Base-by-base conservation (phyloP, 441 rosid genomes). In the Aquilaria agallochum region DNA sequence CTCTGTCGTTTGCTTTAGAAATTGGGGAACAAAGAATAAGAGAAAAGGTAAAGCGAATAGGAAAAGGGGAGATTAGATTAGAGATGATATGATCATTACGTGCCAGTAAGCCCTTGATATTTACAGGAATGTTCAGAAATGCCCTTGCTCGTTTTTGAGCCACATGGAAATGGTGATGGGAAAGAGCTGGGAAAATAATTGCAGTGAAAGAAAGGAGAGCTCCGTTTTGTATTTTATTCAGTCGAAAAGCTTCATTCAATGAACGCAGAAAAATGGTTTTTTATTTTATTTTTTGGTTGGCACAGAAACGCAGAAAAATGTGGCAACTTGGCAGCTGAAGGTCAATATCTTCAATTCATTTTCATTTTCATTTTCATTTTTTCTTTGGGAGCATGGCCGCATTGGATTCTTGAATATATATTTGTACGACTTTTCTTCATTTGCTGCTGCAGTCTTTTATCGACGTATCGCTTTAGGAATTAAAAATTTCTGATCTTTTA, bases 361-460 rank as follows among this genome's bases (percentile, higher is more conserved):
- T 40, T 40, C 1, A 5, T 15, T 3, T 40, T 40, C 9, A 15
- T 36, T 5, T 36, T 10, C 9, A 5, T 40, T 40, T 40, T 10
- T 40, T 7, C 5, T 40, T 69, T 20, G 27, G 27, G 27, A 20
- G 27, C 27, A 20, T 20, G 27, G 27, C 48, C 55, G 66, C 76
- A 78, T 78, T 59, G 78, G 81, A 83, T 83, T 72, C 81, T 72
- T 36, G 45, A 40, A 5, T 40, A 40, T 4, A 53, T 54, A 3
- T 30, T 20, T 11, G 34, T 36, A 45, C 46, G 45, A 40, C 48
- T 64, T 63, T 63, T 56, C 9, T 13, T 62, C 58, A 11, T 49
- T 51, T 53, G 5, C 9, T 53, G 5, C 9, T 33, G 36, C 36
- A 32, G 46, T 54, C 54, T 31, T 31, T 42, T 52, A 6, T 5